These are phyloP conservation scores for Alternaria tenuissima DNA, from an alignment of 2,329 filamentous ascomycete species.

Conservation along the genomic window DNA sequence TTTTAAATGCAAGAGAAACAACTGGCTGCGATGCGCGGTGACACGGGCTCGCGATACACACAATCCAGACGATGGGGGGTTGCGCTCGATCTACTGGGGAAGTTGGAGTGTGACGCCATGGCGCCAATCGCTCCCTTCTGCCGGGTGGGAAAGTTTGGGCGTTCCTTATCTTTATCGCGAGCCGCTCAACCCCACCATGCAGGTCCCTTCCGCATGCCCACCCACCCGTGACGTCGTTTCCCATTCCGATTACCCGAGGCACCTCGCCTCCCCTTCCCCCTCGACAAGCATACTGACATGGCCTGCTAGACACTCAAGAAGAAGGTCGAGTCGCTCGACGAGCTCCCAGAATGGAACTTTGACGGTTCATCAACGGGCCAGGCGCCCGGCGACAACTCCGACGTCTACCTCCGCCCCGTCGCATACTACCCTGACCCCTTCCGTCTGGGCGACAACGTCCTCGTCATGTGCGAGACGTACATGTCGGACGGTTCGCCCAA, in stretches of 20 bases:
- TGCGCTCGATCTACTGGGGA: not conserved
- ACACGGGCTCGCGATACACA: not conserved
- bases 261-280: too few relatives aligned
- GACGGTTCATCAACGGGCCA: conserved; percentile 92
- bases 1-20: not conserved
- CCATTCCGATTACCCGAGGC: conserved; percentile 8
- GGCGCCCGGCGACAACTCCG: conserved; percentile 93
- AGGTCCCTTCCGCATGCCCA: not conserved
- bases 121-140: conserved; percentile 26
- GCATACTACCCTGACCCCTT: conserved; percentile 93
- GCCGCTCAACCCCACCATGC: conserved; percentile 16
- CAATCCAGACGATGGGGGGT: not conserved
- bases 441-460: conserved; percentile 87
- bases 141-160: conserved; percentile 15
- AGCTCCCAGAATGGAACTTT: conserved; percentile 82
- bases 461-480: conserved; percentile 95
- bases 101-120: conserved; percentile 28
- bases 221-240: conserved; percentile 9
- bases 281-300: conserved; percentile 30
- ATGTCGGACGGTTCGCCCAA: conserved; percentile 93
- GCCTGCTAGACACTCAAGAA: conserved; percentile 67
- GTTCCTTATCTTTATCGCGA: conserved; percentile 41
- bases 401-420: conserved; percentile 93
- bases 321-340: conserved; percentile 65
- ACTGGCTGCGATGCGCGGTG: not conserved